These are phyloP conservation scores for Aplosporella prunicola DNA, from an alignment of 2,329 filamentous ascomycete species.

Conservation along the genomic window DNA sequence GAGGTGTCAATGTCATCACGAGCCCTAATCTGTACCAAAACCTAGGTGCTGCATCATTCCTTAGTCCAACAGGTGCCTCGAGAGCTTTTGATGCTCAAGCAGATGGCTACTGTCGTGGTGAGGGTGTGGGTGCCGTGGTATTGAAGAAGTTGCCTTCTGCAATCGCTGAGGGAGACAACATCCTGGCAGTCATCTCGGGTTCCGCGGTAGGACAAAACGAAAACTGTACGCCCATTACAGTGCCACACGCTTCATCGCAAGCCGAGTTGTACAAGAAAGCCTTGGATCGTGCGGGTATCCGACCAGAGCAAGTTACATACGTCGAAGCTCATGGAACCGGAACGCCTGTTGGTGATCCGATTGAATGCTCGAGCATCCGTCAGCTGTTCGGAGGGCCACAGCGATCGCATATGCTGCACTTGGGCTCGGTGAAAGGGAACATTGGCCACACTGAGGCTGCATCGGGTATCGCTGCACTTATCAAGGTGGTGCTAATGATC, in stretches of 20 bases:
- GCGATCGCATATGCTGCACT: neutral
- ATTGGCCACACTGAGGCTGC: conserved; percentile 25
- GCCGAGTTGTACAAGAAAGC: conserved; percentile 6
- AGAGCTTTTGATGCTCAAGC: conserved; percentile 28
- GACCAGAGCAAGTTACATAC: conserved; percentile 7
- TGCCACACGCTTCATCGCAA: conserved; percentile 13
- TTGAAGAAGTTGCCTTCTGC: conserved; percentile 42
- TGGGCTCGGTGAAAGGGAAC: conserved; percentile 19
- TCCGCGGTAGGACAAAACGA: conserved; percentile 5
- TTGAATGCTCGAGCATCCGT: conserved; percentile 16
- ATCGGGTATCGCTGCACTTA: conserved; percentile 17
- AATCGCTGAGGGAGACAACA: conserved; percentile 38
- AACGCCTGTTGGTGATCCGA: conserved; percentile 42
- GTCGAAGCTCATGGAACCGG: conserved; percentile 44
- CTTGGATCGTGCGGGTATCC: neutral
- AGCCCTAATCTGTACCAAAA: conserved; percentile 23
- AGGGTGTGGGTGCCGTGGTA: conserved; percentile 40
- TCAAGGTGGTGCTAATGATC: conserved; percentile 22
- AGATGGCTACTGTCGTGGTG: conserved; percentile 44
- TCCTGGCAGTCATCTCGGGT: conserved; percentile 33
- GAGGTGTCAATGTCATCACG: conserved; percentile 27
- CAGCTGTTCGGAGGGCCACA: neutral
- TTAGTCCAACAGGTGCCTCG: conserved; percentile 38
- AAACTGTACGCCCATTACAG: conserved; percentile 7
- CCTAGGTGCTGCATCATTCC: conserved; percentile 30